Percentiles rank a stretch among this genome's conserved stretches.
Conservation (phyloP, 2,329 filamentous ascomycete genomes). For the Rutstroemia sp. region DNA sequence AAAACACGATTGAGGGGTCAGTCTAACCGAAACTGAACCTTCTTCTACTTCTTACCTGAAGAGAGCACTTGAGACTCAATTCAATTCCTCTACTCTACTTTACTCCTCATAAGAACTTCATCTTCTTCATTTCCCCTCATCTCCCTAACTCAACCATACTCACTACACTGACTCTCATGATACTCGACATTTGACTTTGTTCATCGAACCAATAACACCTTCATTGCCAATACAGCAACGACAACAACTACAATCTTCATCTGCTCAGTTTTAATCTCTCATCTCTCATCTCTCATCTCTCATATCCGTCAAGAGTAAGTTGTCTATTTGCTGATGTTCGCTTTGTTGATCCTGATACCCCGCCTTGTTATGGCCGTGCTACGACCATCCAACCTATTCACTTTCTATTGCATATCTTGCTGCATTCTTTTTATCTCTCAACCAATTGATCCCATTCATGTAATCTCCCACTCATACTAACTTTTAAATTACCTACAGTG, state of each 20-base stretch:
- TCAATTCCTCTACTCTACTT: too few species aligned
- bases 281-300: slow-evolving; percentile 6
- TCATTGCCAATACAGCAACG: not conserved
- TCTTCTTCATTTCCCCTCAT: not conserved
- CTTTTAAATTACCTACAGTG: slow-evolving; percentile 49
- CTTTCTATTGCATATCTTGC: slow-evolving; percentile 3
- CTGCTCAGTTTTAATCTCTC: not conserved
- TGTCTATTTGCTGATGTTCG: not conserved
- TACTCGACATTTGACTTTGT: not conserved
- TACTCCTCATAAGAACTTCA: not conserved
- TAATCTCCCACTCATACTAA: slow-evolving; percentile 13
- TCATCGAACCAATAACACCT: not conserved
- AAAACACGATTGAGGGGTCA: not conserved
- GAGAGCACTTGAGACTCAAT: not conserved
- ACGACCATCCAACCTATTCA: not conserved
- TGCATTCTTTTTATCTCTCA: not conserved
- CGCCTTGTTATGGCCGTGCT: not conserved
- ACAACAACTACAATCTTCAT: not conserved
- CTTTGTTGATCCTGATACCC: slow-evolving; percentile 6
- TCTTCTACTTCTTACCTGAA: not conserved
- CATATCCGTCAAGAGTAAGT: slow-evolving; percentile 10
- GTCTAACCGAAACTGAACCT: not conserved
- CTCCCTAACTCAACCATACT: not conserved
- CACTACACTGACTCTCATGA: not conserved
- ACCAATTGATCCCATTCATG: slow-evolving; percentile 2